These are phyloP conservation scores for Chalaropsis thielavioides DNA, from an alignment of 2,329 filamentous ascomycete species.

Conservation along the genomic window DNA sequence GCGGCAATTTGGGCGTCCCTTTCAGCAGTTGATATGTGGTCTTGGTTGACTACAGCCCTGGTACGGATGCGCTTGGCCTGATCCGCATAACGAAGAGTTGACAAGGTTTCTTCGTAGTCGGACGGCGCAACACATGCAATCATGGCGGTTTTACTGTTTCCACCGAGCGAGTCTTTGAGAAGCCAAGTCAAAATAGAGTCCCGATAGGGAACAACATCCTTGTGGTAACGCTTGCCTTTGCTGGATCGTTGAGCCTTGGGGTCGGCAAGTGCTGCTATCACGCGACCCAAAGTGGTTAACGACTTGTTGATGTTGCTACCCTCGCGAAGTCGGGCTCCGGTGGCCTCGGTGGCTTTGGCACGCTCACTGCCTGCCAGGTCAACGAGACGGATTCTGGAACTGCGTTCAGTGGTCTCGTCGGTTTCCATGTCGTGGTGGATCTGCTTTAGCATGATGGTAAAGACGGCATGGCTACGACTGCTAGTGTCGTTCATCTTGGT, in stretches of 20 bases:
- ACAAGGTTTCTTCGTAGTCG: slow-evolving; percentile 94
- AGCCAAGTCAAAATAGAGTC: slow-evolving; percentile 78
- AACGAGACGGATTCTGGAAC: slow-evolving; percentile 83
- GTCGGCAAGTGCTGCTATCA: slow-evolving; percentile 75
- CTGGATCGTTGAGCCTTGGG: slow-evolving; percentile 36
- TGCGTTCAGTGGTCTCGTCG: slow-evolving; percentile 94
- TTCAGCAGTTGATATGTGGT: slow-evolving; percentile 80
- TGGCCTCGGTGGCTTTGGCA: slow-evolving; percentile 90
- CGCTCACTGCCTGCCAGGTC: slow-evolving; percentile 91
- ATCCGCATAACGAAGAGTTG: slow-evolving; percentile 89
- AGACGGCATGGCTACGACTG: slow-evolving; percentile 89
- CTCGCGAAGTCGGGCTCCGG: slow-evolving; percentile 76
- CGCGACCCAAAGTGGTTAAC: slow-evolving; percentile 82
- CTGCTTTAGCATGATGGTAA: slow-evolving; percentile 95
- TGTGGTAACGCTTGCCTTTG: slow-evolving; percentile 34
- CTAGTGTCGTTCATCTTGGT: slow-evolving; percentile 99
- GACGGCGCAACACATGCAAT: slow-evolving; percentile 92
- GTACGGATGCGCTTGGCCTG: slow-evolving; percentile 96
- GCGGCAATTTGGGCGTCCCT: slow-evolving; percentile 85
- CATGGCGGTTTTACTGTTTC: slow-evolving; percentile 98
- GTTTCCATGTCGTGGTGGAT: slow-evolving; percentile 94
- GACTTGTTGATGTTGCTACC: slow-evolving; percentile 99
- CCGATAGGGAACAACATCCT: slow-evolving; percentile 71
- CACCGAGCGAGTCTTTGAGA: slow-evolving; percentile 86
- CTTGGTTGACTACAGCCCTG: slow-evolving; percentile 86